A percentile compares a stretch with the other conserved stretches of the same genome.
phyloP scores from a whole-genome alignment of 768 basidiomycete species.

The Psilocybe azurescens region DNA sequence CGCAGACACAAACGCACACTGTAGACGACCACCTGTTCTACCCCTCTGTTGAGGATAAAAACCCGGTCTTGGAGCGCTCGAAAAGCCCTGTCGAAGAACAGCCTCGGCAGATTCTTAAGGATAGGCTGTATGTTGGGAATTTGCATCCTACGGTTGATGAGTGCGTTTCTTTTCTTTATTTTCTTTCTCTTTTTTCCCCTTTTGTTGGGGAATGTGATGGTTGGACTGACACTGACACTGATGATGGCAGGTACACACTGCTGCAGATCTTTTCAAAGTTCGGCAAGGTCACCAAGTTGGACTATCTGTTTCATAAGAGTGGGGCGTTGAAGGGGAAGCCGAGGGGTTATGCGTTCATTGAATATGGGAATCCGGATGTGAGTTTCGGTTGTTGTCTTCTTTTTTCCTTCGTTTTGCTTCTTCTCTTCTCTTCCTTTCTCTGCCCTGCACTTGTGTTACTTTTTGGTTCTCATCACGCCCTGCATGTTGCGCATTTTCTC shows the following conservation, averaged over 20 bases:
- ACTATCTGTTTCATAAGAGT: constrained; percentile 94
- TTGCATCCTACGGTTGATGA: constrained; percentile 87
- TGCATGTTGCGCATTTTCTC: constrained; percentile 6
- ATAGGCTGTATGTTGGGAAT: constrained; percentile 91
- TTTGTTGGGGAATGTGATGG: neutral
- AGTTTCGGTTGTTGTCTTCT: constrained; percentile 39
- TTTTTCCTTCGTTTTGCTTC: constrained; percentile 6
- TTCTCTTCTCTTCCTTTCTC: no score
- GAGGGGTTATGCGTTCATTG: constrained; percentile 93
- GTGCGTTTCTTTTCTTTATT: constrained; percentile 43
- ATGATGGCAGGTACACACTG: constrained; percentile 70
- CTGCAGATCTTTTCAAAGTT: constrained; percentile 91
- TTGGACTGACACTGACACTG: neutral
- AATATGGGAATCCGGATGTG: constrained; percentile 82
- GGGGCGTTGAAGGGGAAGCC: constrained; percentile 91
- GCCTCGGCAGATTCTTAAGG: constrained; percentile 52
- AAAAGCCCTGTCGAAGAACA: constrained; percentile 14
- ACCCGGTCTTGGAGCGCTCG: neutral
- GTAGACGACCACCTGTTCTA: constrained; percentile 26
- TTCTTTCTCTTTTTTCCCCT: neutral
- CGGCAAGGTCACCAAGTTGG: constrained; percentile 91
- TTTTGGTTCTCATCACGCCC: constrained; percentile 1
- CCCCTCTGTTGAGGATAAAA: constrained; percentile 14
- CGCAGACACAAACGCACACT: neutral
- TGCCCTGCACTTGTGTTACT: neutral